A percentile compares a stretch with the other conserved stretches of the same genome.
Evolutionary conservation across 2,329 filamentous ascomycete genomes (phyloP).

Genomic region (Escovopsis sp.): DNA sequence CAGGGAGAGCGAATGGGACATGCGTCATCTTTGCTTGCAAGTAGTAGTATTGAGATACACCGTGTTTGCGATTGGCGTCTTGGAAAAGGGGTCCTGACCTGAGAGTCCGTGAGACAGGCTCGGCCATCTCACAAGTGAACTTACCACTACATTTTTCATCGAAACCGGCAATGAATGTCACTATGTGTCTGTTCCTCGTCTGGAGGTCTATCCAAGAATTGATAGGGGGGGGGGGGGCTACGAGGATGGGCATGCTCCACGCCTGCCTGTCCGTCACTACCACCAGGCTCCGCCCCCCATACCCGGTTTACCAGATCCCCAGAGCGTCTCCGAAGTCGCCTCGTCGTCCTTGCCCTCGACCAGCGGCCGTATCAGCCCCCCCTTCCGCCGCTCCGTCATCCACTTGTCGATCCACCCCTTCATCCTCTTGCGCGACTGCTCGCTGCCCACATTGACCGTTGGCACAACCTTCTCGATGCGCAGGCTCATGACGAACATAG

Average conservation of each 20-base stretch:
- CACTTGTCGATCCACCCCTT: slow-evolving; percentile 50
- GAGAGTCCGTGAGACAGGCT: neutral
- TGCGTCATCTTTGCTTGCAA: slow-evolving; percentile 1
- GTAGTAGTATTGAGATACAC: too few species aligned
- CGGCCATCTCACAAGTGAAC: slow-evolving; percentile 12
- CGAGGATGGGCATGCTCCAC: neutral
- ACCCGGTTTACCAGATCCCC: slow-evolving; percentile 25
- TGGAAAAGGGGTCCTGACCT: neutral
- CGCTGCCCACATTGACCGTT: slow-evolving; percentile 69
- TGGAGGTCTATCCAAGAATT: too few species aligned
- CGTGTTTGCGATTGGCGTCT: slow-evolving; percentile 1
- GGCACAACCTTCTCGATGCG: slow-evolving; percentile 82
- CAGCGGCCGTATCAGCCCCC: slow-evolving; percentile 34
- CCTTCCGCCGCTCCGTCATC: slow-evolving; percentile 40
- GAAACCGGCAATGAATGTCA: neutral
- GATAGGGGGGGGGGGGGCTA: too few species aligned
- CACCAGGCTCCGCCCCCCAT: slow-evolving; percentile 25
- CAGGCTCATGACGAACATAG: slow-evolving; percentile 79
- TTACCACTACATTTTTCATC: slow-evolving; percentile 13
- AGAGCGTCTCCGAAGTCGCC: slow-evolving; percentile 9
- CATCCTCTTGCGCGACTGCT: slow-evolving; percentile 41
- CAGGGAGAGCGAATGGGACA: neutral
- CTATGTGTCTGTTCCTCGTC: too few species aligned
- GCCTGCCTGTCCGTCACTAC: slow-evolving; percentile 9
- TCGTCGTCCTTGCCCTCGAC: slow-evolving; percentile 23